Evolutionary conservation across 208 protist genomes (phyloP), one percentile per base, ranked within the genome.

Genomic region (Wallacemonas sp.): DNA sequence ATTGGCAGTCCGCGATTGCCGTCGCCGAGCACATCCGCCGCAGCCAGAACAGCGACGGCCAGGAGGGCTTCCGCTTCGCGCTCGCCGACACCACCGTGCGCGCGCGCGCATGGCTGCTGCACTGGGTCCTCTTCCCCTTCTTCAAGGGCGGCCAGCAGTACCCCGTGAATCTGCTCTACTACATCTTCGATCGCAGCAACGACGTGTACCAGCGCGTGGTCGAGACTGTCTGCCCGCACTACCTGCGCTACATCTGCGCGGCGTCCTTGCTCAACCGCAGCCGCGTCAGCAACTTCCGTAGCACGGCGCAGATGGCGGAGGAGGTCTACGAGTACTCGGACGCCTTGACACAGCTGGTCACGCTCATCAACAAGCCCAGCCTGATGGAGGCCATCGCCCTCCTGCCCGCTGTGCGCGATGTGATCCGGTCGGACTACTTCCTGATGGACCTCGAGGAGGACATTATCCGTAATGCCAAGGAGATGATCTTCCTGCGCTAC

Each of bases 111-210:
- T 96, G 88, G 89, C 75, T 97, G 54, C 77, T 97, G 63, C 92
- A 97, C 75, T 95, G 90, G 90, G 82, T 91, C 18, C 84, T 97
- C 49, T 97, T 97, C 69, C 81, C 91, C n/a, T 96, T 93, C 75
- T 97, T 97, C 81, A 95, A 93, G 78, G 86, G 87, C 26, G 87
- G 86, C 46, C 79, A 67, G 50, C 85, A 93, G 74, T 89, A 92
- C 76, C 81, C 87, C 22, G 66, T 86, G 39, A 75, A 93, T 57
- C 57, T 95, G 46, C 76, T 95, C 33, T 85, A 86, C 74, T 90
- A 88, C 78, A 67, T 93, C 70, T 95, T 95, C 65, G 89, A 93
- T 69, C 79, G 79, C 61, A 77, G 68, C 61, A 73, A 91, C 65
- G 74, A 74, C 57, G 69, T 86, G 8, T 96, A 95, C 79, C 83